phyloP scores from a whole-genome alignment of 1,139 yeast genomes.

The Protomyces inundatus region DNA sequence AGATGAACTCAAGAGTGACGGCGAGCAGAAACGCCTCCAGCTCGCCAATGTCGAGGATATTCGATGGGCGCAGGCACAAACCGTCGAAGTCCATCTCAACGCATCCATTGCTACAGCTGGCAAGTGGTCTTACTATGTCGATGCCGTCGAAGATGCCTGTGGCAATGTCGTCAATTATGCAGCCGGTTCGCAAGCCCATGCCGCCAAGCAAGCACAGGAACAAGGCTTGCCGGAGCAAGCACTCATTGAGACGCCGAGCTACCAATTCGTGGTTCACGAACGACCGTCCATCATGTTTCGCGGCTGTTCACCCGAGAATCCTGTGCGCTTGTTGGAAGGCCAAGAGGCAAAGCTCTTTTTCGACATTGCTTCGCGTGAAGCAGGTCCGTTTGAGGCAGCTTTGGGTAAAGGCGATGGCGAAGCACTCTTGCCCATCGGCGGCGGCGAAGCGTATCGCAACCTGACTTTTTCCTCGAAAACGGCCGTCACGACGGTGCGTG shows the following conservation, averaged over 20 bases:
- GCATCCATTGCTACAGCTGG: conserved; percentile 53
- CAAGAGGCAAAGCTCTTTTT: conserved; percentile 28
- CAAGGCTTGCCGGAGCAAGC: background rate
- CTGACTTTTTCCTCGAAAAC: conserved; percentile 24
- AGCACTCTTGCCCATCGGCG: conserved; percentile 9
- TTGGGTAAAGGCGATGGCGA: background rate
- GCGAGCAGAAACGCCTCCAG: conserved; percentile 3
- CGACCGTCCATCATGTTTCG: conserved; percentile 50
- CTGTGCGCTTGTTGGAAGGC: conserved; percentile 39
- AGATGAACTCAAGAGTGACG: background rate
- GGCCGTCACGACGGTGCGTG: conserved; percentile 34
- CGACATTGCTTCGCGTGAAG: background rate
- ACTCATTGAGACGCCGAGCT: conserved; percentile 36
- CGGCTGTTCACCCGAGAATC: conserved; percentile 38
- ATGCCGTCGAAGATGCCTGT: conserved; percentile 64
- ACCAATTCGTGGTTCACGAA: conserved; percentile 58
- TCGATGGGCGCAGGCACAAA: conserved; percentile 51
- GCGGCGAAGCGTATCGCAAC: conserved; percentile 13
- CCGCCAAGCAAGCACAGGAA: background rate
- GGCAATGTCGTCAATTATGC: conserved; percentile 52
- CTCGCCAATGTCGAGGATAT: conserved; percentile 34
- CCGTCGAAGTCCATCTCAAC: conserved; percentile 50
- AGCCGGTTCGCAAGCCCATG: conserved; percentile 27
- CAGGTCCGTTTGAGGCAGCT: background rate
- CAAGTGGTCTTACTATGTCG: conserved; percentile 57